Conservation (phyloP, 2,329 filamentous ascomycete genomes). For the Diaporthe capsici region DNA sequence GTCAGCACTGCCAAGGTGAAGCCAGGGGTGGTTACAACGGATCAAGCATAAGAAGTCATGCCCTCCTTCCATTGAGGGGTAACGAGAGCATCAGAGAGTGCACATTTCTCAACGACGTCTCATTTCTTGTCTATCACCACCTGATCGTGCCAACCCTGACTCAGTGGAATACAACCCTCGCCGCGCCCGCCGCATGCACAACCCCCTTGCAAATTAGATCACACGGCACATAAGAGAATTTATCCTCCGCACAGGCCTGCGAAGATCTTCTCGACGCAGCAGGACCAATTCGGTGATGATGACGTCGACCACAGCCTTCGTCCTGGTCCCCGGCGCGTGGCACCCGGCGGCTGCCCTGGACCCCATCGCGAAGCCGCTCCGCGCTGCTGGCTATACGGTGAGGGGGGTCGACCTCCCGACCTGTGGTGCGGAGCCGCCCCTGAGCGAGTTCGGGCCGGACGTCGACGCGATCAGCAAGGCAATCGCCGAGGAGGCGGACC, state of each 20-base stretch:
- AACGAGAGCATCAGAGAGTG: not conserved
- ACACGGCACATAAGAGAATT: not conserved
- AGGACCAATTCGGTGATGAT: constrained; percentile 2
- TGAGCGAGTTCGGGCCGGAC: constrained; percentile 19
- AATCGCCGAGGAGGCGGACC: constrained; percentile 17
- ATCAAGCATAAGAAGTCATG: constrained; percentile 5
- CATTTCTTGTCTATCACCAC: constrained; percentile 22
- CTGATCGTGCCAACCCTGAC: constrained; percentile 11
- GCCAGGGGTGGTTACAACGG: not conserved
- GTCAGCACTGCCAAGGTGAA: not conserved
- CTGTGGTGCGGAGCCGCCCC: constrained; percentile 16
- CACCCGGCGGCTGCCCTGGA: constrained; percentile 9
- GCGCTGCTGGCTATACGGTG: constrained; percentile 14
- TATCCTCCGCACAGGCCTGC: constrained; percentile 2
- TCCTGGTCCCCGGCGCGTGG: constrained; percentile 32
- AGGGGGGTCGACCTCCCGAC: constrained; percentile 16
- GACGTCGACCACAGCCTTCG: constrained; percentile 25
- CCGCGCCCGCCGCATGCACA: not conserved
- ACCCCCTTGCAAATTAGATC: constrained; percentile 1
- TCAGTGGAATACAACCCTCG: constrained; percentile 5
- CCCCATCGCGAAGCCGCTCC: constrained; percentile 12
- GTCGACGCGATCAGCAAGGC: constrained; percentile 1
- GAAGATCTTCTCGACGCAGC: not conserved
- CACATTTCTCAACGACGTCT: not conserved
- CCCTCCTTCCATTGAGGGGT: not conserved